Evolutionary conservation across 1,139 yeast species (phyloP), one percentile per base, ranked within the genome.

Genomic region (Geotrichum macrosporum): DNA sequence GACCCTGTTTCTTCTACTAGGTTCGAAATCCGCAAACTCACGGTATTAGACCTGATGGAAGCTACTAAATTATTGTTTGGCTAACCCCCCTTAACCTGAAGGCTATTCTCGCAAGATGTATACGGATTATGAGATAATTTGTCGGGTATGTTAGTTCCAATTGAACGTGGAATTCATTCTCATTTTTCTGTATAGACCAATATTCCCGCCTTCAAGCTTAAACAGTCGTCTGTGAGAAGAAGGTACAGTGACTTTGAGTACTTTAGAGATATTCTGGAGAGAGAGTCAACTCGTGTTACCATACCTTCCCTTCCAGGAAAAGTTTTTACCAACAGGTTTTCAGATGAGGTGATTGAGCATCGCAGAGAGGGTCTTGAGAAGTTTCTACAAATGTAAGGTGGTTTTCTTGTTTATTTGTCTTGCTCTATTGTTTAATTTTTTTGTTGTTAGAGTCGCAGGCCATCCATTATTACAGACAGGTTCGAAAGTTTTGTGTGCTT

Each of bases 391-490:
- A 73, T 78, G 67, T 65, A n/a, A 15, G 31, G 20, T 34, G 6
- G 15, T 20, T 33, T 34, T 20, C 4, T 6, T 4, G 3, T 12
- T 22, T 15, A 12, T 5, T 20, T 18, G 21, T 3, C 3, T 13
- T 5, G 22, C 20, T 21, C 32, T 32, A 20, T 31, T 36, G 29
- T 22, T 35, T 26, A 24, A 16, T n/a, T 22, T 6, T 16, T 16
- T 18, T 26, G 3, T 16, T 33, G 5, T n/a, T 35, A 65, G 69
- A 22, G 95, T 92, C 10, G 94, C 95, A 16, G 95, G 96, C 8
- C 98, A 92, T 64, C 98, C 98, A 1, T 69, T 92, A 52, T 69
- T 92, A 50, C 97, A 92, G 66, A 85, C 96, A 0, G 95, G 95
- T 0, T 80, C 92, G n/a, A 78, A 79, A 55, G 79, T 85, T 1